These are phyloP conservation scores for Blepharisma stoltei DNA, from an alignment of 73 alveolate species.

Conservation along the genomic window DNA sequence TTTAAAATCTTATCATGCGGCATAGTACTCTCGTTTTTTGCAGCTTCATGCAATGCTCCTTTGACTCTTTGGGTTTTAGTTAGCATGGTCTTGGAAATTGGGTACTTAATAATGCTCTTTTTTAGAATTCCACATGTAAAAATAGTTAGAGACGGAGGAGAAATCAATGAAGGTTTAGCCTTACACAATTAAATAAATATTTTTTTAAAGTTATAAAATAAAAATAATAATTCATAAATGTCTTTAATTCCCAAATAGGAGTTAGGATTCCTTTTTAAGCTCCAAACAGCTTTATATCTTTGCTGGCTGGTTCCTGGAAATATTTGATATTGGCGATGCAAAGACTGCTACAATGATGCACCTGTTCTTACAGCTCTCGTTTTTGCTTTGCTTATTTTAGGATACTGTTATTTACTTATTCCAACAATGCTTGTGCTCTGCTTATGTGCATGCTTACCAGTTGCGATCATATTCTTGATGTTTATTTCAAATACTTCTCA, in stretches of 20 bases:
- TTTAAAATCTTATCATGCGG: background rate
- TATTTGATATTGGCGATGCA: background rate
- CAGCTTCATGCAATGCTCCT: background rate
- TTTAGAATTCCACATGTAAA: background rate
- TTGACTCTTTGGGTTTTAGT: background rate
- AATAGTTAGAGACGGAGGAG: background rate
- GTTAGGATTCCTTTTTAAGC: background rate
- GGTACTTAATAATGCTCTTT: background rate
- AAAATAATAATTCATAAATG: no score
- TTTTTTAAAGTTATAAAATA: no score
- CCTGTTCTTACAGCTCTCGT: slow-evolving; percentile 7
- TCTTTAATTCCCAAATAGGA: no score
- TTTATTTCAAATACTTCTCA: background rate
- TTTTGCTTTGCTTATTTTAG: background rate
- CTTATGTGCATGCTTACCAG: background rate
- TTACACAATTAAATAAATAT: no score
- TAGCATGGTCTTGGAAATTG: background rate
- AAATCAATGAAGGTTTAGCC: background rate
- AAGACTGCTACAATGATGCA: background rate
- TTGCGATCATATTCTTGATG: background rate
- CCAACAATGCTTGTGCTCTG: background rate
- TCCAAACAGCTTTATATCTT: background rate
- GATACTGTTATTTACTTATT: background rate
- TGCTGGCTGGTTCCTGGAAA: slow-evolving; percentile 9
- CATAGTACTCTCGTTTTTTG: background rate